These are phyloP conservation scores for Castanea mollissima DNA, from an alignment of 306 rosid genomes.

Conservation along the genomic window DNA sequence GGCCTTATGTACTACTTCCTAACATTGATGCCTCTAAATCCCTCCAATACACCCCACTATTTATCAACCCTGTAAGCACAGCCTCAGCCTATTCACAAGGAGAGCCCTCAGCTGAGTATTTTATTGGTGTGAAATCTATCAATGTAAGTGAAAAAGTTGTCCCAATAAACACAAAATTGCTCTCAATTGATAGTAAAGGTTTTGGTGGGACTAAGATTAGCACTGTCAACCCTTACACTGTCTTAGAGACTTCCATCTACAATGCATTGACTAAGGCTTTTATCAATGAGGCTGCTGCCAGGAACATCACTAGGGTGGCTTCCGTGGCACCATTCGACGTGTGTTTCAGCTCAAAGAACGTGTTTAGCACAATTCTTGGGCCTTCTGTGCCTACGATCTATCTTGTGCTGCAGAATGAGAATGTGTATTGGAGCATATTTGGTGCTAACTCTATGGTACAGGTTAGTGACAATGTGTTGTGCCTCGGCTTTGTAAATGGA, in stretches of 20 bases:
- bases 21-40: conserved; percentile 26
- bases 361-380: conserved; percentile 25
- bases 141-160: conserved; percentile 28
- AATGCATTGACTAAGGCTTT: conserved; percentile 46
- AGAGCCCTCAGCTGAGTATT: conserved; percentile 51
- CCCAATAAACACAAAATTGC: conserved; percentile 34
- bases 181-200: conserved; percentile 42
- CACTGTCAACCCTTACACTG: conserved; percentile 59
- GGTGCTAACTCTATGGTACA: conserved; percentile 44
- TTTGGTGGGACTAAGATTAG: conserved; percentile 77
- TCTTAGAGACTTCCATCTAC: conserved; percentile 51
- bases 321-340: conserved; percentile 43
- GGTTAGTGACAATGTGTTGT: conserved; percentile 15
- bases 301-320: conserved; percentile 37
- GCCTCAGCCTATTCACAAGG: conserved; percentile 46
- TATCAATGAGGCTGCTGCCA: conserved; percentile 26
- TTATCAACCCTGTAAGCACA: conserved; percentile 54
- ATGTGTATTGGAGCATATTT: conserved; percentile 25
- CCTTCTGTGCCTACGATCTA: conserved; percentile 36
- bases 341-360: conserved; percentile 40
- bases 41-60: conserved; percentile 42
- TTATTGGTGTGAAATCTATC: conserved; percentile 50
- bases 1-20: conserved; percentile 50
- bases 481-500: conserved; percentile 47
- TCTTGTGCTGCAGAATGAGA: conserved; percentile 30